phyloP scores from a whole-genome alignment of 2,329 filamentous ascomycete species.

The Aspergillus luchuensis region DNA sequence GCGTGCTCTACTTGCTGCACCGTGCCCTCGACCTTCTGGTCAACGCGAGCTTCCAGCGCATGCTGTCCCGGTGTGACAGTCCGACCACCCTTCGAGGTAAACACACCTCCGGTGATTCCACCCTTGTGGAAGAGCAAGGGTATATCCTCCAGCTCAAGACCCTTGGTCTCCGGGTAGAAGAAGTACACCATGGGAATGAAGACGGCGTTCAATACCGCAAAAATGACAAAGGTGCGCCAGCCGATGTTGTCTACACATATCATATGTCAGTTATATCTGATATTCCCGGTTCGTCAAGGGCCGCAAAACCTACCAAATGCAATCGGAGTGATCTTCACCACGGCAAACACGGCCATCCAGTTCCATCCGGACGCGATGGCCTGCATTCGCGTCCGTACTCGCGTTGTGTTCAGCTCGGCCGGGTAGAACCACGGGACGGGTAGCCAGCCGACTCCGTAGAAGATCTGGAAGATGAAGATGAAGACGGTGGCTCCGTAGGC shows the following conservation, averaged over 20 bases:
- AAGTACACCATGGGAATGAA: constrained; percentile 60
- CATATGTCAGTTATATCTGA: constrained; percentile 12
- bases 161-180: constrained; percentile 66
- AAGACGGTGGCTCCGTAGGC: constrained; percentile 49
- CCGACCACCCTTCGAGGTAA: constrained; percentile 21
- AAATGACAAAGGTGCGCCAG: constrained; percentile 35
- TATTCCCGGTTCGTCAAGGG: neutral
- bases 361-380: constrained; percentile 44
- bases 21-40: constrained; percentile 20
- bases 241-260: constrained; percentile 31
- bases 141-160: constrained; percentile 65
- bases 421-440: constrained; percentile 51
- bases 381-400: constrained; percentile 43
- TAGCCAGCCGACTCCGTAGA: constrained; percentile 48
- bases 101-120: constrained; percentile 23
- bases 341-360: constrained; percentile 41
- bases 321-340: constrained; percentile 33
- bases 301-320: constrained; percentile 18
- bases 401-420: constrained; percentile 45
- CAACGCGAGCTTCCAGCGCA: constrained; percentile 18
- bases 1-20: constrained; percentile 16
- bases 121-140: constrained; percentile 23
- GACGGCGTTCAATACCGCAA: constrained; percentile 24
- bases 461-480: constrained; percentile 51
- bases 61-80: constrained; percentile 25